Evolutionary conservation across 257 asterid genomes (phyloP).

Genomic region (Orobanche coerulescens): DNA sequence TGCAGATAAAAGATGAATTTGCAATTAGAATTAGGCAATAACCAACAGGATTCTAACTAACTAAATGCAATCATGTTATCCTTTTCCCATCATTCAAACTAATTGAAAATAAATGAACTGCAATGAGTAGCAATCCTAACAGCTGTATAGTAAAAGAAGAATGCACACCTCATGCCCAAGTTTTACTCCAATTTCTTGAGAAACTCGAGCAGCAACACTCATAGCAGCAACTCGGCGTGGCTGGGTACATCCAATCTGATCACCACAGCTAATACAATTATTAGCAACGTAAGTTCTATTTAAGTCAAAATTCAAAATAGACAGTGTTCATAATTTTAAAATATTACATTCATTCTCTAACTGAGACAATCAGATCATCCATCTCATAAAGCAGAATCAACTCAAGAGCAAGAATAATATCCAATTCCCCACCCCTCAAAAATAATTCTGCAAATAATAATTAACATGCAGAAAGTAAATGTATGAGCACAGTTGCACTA

Average conservation of each 20-base stretch:
- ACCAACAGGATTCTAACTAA: neutral
- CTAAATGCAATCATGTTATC: slow-evolving; percentile 6
- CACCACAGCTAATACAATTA: slow-evolving; percentile 14
- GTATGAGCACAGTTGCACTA: neutral
- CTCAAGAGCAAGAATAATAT: neutral
- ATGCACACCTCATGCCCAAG: slow-evolving; percentile 89
- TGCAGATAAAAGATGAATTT: neutral
- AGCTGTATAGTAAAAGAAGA: slow-evolving; percentile 12
- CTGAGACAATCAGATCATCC: neutral
- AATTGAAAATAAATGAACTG: neutral
- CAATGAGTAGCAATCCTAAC: slow-evolving; percentile 13
- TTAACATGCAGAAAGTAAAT: neutral
- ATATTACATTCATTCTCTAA: neutral
- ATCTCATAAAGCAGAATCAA: neutral
- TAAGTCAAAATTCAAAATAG: slow-evolving; percentile 2
- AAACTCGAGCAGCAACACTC: slow-evolving; percentile 98
- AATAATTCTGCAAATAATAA: neutral
- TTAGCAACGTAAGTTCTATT: slow-evolving; percentile 7
- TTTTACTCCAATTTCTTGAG: slow-evolving; percentile 98
- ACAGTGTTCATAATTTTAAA: neutral
- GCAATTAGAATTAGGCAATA: neutral
- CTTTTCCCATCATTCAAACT: neutral
- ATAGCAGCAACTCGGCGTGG: slow-evolving; percentile 97
- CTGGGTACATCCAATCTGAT: slow-evolving; percentile 94
- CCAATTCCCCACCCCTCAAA: no score